These are phyloP conservation scores for Scortechinia acanthostroma DNA, from an alignment of 2,329 filamentous ascomycete species.

Conservation along the genomic window DNA sequence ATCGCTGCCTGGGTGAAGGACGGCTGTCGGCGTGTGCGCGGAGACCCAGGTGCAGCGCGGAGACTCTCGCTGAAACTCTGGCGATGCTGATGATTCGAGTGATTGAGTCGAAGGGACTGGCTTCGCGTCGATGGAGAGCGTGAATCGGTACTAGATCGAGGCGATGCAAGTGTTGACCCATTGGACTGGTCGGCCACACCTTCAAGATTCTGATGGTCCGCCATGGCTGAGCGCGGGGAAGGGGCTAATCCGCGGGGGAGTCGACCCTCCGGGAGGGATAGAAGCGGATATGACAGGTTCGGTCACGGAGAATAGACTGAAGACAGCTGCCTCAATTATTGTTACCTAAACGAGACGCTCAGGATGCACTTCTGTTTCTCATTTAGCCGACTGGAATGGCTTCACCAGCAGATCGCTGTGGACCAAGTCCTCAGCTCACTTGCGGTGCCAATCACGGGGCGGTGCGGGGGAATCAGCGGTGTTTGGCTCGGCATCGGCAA, in stretches of 20 bases:
- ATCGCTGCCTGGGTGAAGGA: background rate
- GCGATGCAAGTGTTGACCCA: background rate
- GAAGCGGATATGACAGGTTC: background rate
- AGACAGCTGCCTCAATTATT: background rate
- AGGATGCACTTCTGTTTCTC: no score
- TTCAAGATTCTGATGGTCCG: no score
- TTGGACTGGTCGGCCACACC: no score
- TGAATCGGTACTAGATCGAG: background rate
- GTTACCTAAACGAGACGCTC: background rate
- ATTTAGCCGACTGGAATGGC: no score
- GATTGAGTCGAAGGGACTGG: background rate
- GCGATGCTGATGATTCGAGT: background rate
- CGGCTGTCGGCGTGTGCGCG: background rate
- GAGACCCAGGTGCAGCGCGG: background rate
- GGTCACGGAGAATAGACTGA: slow-evolving; percentile 1
- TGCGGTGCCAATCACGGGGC: no score
- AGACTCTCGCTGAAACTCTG: slow-evolving; percentile 2
- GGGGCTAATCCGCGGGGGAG: no score
- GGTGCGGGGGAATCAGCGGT: no score
- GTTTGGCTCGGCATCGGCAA: no score
- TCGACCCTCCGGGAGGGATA: background rate
- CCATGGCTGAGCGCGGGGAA: no score
- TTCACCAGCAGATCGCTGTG: no score
- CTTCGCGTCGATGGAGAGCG: background rate
- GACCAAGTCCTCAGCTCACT: no score